Evolutionary conservation across 805 yeast species (phyloP).

Genomic region (Zygoascus tannicola): DNA sequence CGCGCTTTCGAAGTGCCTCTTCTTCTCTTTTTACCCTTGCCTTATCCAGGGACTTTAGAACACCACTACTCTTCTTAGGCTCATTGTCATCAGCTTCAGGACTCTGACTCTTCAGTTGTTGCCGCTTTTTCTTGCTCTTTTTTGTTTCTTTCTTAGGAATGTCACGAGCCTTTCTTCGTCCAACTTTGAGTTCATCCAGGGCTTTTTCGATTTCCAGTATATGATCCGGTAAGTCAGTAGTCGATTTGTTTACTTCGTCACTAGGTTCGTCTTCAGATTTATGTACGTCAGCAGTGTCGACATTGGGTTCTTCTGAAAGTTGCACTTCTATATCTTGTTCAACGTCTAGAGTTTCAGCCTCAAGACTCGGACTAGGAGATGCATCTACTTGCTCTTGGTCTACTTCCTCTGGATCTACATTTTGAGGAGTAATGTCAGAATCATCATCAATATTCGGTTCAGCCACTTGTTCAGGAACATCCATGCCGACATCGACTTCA

Average conservation of each 20-base stretch:
- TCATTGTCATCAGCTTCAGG: conserved; percentile 57
- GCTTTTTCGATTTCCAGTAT: conserved; percentile 22
- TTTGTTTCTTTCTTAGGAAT: not conserved
- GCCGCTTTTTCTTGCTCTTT: conserved; percentile 16
- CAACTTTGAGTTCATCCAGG: conserved; percentile 17
- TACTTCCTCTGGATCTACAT: too few relatives aligned
- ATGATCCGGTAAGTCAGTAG: conserved; percentile 12
- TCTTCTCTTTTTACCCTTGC: conserved; percentile 30
- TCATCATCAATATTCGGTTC: too few relatives aligned
- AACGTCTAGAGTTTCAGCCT: too few relatives aligned
- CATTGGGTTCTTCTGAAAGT: too few relatives aligned
- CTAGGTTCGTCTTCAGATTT: too few relatives aligned
- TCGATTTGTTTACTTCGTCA: conserved; percentile 1
- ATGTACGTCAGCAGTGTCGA: too few relatives aligned
- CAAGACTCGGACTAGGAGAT: too few relatives aligned
- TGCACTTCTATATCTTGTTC: too few relatives aligned
- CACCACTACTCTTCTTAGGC: not conserved
- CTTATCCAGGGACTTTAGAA: conserved; percentile 44
- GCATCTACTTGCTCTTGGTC: too few relatives aligned
- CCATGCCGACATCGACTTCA: too few relatives aligned
- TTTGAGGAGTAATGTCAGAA: too few relatives aligned
- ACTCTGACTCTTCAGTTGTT: conserved; percentile 61
- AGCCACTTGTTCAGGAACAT: too few relatives aligned
- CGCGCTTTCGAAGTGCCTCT: conserved; percentile 30
- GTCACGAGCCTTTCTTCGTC: not conserved